Percentiles rank a stretch among this genome's conserved stretches.
phyloP scores from a whole-genome alignment of 75 land plant genomes.

The Isoetes taiwanensis region DNA sequence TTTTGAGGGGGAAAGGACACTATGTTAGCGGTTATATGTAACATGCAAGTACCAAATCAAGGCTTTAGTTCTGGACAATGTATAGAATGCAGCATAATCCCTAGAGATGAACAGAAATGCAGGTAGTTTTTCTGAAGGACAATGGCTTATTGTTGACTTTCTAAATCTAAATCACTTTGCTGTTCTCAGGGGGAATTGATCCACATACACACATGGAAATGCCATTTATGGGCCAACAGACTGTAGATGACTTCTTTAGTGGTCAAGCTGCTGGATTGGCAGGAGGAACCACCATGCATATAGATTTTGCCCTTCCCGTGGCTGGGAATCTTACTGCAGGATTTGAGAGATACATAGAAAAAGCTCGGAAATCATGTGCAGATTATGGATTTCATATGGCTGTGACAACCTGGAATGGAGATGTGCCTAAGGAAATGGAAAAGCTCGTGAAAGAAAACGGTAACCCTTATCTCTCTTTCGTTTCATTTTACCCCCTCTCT shows the following conservation, averaged over 20 bases:
- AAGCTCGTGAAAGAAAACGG: slow-evolving; percentile 87
- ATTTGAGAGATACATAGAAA: slow-evolving; percentile 50
- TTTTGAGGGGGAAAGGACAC: no score
- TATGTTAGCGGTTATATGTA: no score
- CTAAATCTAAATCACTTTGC: no score
- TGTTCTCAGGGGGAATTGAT: slow-evolving; percentile 79
- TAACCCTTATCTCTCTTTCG: slow-evolving; percentile 3
- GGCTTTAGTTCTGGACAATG: no score
- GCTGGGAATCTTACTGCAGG: slow-evolving; percentile 65
- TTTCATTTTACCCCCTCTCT: background rate
- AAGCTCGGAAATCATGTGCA: slow-evolving; percentile 77
- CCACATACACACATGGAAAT: slow-evolving; percentile 90
- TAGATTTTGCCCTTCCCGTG: slow-evolving; percentile 91
- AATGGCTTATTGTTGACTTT: no score
- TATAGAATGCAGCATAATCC: no score
- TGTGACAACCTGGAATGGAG: slow-evolving; percentile 82
- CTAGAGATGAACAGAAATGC: no score
- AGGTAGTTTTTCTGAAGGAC: no score
- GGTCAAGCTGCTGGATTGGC: slow-evolving; percentile 95
- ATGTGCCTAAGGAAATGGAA: slow-evolving; percentile 83
- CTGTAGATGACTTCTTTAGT: slow-evolving; percentile 79
- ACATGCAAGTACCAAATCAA: no score
- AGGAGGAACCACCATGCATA: slow-evolving; percentile 98
- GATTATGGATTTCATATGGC: slow-evolving; percentile 99
- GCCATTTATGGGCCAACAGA: slow-evolving; percentile 75